phyloP scores from a whole-genome alignment of 2,329 filamentous ascomycete genomes.

The Aspergillus pseudoterreus region DNA sequence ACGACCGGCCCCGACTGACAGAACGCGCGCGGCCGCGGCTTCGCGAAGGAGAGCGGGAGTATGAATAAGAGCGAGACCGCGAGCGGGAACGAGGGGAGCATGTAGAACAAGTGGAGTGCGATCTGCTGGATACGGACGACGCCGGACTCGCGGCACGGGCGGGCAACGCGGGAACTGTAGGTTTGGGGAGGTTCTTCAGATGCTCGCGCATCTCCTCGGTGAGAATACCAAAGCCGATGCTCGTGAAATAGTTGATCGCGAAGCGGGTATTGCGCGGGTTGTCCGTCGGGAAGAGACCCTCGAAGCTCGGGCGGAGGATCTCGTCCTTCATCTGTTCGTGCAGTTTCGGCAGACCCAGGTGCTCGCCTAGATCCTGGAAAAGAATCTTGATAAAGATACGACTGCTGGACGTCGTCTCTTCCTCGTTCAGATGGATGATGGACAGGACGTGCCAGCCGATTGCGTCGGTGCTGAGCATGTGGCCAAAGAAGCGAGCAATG shows the following conservation, averaged over 20 bases:
- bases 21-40: conserved; percentile 25
- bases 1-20: conserved; percentile 24
- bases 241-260: conserved; percentile 99
- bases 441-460: conserved; percentile 90
- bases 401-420: conserved; percentile 92
- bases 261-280: conserved; percentile 88
- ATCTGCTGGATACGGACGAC: conserved; percentile 60
- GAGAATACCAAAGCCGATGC: conserved; percentile 89
- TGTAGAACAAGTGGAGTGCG: conserved; percentile 35
- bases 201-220: conserved; percentile 94
- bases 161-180: conserved; percentile 66
- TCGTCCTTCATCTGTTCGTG: conserved; percentile 75
- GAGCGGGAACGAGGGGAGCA: conserved; percentile 38
- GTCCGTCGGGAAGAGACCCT: conserved; percentile 85
- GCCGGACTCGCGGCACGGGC: conserved; percentile 56
- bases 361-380: conserved; percentile 86
- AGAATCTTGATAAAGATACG: conserved; percentile 99
- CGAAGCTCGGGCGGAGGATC: conserved; percentile 70
- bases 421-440: conserved; percentile 85
- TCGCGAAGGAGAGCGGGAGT: conserved; percentile 34
- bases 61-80: conserved; percentile 40
- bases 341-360: conserved; percentile 77
- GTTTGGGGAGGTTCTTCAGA: conserved; percentile 85
- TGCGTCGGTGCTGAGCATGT: conserved; percentile 81
- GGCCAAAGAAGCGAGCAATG: conserved; percentile 90